Base-by-base conservation (phyloP, 495 filamentous ascomycete species). In the Penicillium antarcticum region DNA sequence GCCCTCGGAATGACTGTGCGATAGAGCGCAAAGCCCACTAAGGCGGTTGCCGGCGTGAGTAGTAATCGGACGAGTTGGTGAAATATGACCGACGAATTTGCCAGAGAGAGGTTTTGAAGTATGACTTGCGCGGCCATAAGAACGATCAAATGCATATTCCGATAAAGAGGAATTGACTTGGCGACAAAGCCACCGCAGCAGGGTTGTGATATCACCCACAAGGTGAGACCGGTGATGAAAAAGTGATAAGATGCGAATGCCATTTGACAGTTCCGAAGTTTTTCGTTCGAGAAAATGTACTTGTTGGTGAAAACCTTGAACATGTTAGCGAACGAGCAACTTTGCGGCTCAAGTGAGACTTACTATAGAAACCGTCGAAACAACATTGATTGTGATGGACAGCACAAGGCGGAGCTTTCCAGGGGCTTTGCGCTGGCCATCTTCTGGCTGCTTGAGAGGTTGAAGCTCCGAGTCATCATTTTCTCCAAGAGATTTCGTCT, bases 191-290 rank as follows among this genome's bases (percentile, higher is more conserved):
- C 75, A 41, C 69, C 74, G 54, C 85, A 77, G 17, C 63, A 61
- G n/a, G 83, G 81, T 3, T 80, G 77, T 3, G 86, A 89, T 51
- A 87, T 75, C 43, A 75, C 66, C 65, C 78, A 88, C 32, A 89
- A 72, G 31, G 84, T 85, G 16, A 82, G 60, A 56, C 72, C 85
- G 39, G 86, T 89, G 71, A 86, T 74, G 65, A 83, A 75, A 74
- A 90, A 89, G 67, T 89, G 87, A 68, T 88, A 87, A 31, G 80
- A 69, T 16, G 85, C 85, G 58, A 89, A 88, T 33, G 85, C 79
- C 24, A 87, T 73, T 68, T 89, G 87, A 48, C 77, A 80, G 29
- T 84, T 73, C 52, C 81, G 82, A 56, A 89, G 77, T 44, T 77
- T 79, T 17, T 80, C 76, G 51, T 87, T 77, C 18, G 82, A 80